Conservation (phyloP, 1,139 yeast genomes). For the Arxiozyma slooffiae region DNA sequence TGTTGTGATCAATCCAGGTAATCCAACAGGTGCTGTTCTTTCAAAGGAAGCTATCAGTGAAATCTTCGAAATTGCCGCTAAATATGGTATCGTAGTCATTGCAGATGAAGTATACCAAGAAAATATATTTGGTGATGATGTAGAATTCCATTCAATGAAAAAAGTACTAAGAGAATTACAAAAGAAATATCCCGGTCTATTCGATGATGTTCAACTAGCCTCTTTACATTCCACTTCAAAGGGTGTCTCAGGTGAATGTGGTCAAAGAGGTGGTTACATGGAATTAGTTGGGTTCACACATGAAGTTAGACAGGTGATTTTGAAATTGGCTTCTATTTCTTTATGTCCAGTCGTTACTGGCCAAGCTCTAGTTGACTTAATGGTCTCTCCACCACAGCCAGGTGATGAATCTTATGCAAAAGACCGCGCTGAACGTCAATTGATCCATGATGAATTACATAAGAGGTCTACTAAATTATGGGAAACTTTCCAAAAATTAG, state of each 20-base stretch:
- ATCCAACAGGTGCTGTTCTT: constrained; percentile 89
- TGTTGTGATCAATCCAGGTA: constrained; percentile 94
- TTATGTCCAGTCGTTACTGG: constrained; percentile 92
- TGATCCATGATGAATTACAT: constrained; percentile 53
- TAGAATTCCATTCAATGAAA: constrained; percentile 51
- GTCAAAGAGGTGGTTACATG: constrained; percentile 98
- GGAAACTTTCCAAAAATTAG: constrained; percentile 63
- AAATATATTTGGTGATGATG: constrained; percentile 57
- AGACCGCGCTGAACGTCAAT: constrained; percentile 51
- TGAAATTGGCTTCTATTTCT: constrained; percentile 81
- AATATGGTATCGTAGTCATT: constrained; percentile 71
- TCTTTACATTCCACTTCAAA: constrained; percentile 93
- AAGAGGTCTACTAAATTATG: constrained; percentile 56
- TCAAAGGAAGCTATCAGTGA: constrained; percentile 55
- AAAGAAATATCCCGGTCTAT: constrained; percentile 43
- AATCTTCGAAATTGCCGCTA: constrained; percentile 70
- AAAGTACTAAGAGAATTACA: constrained; percentile 58
- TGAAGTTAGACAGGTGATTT: constrained; percentile 58
- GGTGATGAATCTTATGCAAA: constrained; percentile 69
- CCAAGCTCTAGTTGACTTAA: constrained; percentile 81
- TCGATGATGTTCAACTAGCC: constrained; percentile 72
- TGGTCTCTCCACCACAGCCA: constrained; percentile 79
- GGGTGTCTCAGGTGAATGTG: constrained; percentile 97
- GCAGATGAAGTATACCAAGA: constrained; percentile 99
- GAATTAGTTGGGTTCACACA: constrained; percentile 72